Evolutionary conservation across 768 basidiomycete genomes (phyloP), one percentile per base, ranked within the genome.

Genomic region (Tulasnella sp.): DNA sequence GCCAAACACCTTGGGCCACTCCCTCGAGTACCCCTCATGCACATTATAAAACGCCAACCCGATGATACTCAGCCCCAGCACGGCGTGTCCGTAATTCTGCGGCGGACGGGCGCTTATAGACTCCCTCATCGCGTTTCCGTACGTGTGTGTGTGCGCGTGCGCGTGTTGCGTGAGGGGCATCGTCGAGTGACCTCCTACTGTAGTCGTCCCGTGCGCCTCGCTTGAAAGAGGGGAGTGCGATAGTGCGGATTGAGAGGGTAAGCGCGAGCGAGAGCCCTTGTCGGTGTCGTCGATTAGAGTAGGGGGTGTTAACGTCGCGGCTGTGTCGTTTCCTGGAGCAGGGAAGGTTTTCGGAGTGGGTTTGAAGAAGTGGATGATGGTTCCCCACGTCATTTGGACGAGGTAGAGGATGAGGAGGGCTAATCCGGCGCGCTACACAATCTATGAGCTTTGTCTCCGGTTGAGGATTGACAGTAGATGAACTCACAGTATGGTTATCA

Each of bases 371-470:
- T 90, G 88, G 47, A 87, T 84, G 77, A 85, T 65, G 1, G 78
- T 71, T 26, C 88, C 88, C 29, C 87, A 74, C 2, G 80, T 3
- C 42, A 86, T 64, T 77, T 89, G 88, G 6, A 80, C 72, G 70
- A 85, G 69, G 77, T 89, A 89, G 9, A 90, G 78, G 62, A 85
- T 80, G 52, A 88, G 80, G 62, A 89, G 81, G 8, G 82, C 81
- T 47, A 86, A 77, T 16, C 88, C 88, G 42, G 83, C 80, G 77
- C 81, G 83, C 82, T 87, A 80, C 76, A 83, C 47, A 73, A 65
- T n/a, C n/a, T 35, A 34, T 12, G 16, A 26, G 22, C 39, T 37
- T 14, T 36, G 34, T 37, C 26, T n/a, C 3, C 19, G n/a, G 7
- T 34, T n/a, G 22, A 36, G 26, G 26, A 34, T 16, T 16, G 11